A percentile compares a stretch with the other conserved stretches of the same genome.
Evolutionary conservation across 805 yeast species (phyloP).

Genomic region (Zygotorulaspora florentina): DNA sequence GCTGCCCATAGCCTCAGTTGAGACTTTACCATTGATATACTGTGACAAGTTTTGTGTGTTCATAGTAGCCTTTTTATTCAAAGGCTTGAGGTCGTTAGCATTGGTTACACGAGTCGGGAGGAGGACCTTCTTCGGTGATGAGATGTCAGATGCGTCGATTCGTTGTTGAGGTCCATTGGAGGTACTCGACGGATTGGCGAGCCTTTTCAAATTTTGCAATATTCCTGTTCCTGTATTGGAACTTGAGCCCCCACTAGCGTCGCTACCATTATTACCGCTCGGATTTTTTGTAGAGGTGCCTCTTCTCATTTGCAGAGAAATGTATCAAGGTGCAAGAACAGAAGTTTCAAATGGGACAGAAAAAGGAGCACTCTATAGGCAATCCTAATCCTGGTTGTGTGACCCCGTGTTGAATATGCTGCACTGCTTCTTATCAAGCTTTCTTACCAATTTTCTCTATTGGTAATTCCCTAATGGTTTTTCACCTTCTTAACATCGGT

Average conservation of each 20-base stretch:
- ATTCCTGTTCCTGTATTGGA: constrained; percentile 18
- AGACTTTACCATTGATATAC: constrained; percentile 21
- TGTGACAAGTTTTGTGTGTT: constrained; percentile 31
- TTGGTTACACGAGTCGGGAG: constrained; percentile 19
- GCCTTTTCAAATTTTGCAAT: constrained; percentile 29
- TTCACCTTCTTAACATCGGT: neutral
- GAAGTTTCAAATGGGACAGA: neutral
- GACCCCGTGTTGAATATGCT: neutral
- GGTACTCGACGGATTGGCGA: constrained; percentile 19
- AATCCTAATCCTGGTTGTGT: neutral
- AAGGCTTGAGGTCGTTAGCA: constrained; percentile 20
- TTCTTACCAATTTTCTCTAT: neutral
- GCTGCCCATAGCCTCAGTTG: constrained; percentile 7
- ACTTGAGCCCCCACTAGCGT: constrained; percentile 5
- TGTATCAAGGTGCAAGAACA: neutral
- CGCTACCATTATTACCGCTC: constrained; percentile 11
- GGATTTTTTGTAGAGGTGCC: constrained; percentile 14
- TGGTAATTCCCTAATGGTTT: constrained; percentile 1
- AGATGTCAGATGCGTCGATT: constrained; percentile 15
- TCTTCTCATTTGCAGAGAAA: constrained; percentile 10
- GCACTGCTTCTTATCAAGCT: too few relatives aligned
- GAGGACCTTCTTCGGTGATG: constrained; percentile 20
- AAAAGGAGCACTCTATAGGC: neutral
- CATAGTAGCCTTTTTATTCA: constrained; percentile 28
- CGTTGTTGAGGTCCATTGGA: constrained; percentile 9